Conservation (phyloP, 441 rosid species). For the Arabidopsis lyrata region DNA sequence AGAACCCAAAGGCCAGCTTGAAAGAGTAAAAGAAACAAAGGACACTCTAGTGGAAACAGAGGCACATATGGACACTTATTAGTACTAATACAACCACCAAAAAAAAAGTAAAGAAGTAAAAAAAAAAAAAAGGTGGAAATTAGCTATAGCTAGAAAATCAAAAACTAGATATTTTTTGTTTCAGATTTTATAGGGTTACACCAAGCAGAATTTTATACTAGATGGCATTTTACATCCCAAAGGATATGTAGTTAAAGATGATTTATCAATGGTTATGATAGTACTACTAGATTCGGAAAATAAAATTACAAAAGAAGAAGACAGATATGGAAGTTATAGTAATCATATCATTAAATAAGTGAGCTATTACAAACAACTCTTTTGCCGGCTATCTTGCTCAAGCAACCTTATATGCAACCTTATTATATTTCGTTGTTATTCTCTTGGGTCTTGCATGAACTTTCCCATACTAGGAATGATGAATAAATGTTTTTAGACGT, state of each 20-base stretch:
- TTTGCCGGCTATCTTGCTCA: too few relatives aligned
- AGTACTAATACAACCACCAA: slow-evolving; percentile 27
- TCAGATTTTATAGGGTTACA: slow-evolving; percentile 16
- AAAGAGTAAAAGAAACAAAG: slow-evolving; percentile 39
- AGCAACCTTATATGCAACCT: too few relatives aligned
- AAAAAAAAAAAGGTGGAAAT: slow-evolving; percentile 9
- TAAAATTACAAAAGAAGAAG: background rate
- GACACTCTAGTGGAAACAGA: slow-evolving; percentile 28
- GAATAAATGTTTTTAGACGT: too few relatives aligned
- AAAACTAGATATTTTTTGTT: background rate
- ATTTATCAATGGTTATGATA: background rate
- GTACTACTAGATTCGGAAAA: background rate
- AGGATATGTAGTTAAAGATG: slow-evolving; percentile 7
- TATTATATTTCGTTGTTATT: too few relatives aligned
- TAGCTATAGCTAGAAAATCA: slow-evolving; percentile 6
- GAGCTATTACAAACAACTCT: too few relatives aligned
- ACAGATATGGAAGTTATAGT: too few relatives aligned
- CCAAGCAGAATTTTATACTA: slow-evolving; percentile 9
- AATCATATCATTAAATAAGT: too few relatives aligned
- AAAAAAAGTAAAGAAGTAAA: slow-evolving; percentile 25
- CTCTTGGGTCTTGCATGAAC: too few relatives aligned
- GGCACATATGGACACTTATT: slow-evolving; percentile 17
- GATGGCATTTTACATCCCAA: slow-evolving; percentile 10
- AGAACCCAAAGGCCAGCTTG: slow-evolving; percentile 70
- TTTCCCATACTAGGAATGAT: too few relatives aligned